Conservation (phyloP, 177 flowering plant genomes). For the Vitis hybrid region DNA sequence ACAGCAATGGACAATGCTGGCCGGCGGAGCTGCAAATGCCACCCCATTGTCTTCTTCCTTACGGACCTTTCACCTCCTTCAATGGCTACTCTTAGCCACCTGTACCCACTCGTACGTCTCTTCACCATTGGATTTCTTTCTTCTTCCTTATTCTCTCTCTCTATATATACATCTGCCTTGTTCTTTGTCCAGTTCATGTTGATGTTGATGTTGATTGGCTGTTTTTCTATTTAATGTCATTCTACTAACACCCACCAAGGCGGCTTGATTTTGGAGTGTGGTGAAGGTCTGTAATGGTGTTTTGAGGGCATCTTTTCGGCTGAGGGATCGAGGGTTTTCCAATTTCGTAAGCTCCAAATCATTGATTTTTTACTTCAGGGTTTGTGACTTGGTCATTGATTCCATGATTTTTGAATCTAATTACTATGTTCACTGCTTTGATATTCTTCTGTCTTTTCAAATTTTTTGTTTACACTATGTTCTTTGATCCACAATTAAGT, state of each 20-base stretch:
- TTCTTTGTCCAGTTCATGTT: constrained; percentile 3
- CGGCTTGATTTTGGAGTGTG: background rate
- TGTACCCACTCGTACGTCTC: background rate
- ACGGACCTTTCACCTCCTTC: constrained; percentile 4
- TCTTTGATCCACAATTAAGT: too few relatives aligned
- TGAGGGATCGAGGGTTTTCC: too few relatives aligned
- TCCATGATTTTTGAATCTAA: too few relatives aligned
- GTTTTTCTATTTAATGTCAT: background rate
- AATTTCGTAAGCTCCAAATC: too few relatives aligned
- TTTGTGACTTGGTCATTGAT: too few relatives aligned
- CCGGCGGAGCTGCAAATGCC: constrained; percentile 19
- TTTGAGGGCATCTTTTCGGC: too few relatives aligned
- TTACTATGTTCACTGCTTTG: too few relatives aligned
- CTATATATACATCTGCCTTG: background rate
- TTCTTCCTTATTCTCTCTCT: background rate
- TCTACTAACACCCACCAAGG: background rate
- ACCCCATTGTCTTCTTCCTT: constrained; percentile 10
- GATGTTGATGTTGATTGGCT: background rate
- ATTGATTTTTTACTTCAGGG: too few relatives aligned
- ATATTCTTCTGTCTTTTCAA: too few relatives aligned
- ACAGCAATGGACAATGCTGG: background rate
- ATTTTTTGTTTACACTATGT: too few relatives aligned
- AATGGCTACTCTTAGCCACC: background rate
- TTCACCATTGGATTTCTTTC: too few relatives aligned
- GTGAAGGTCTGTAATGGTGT: too few relatives aligned